Evolutionary conservation across 495 filamentous ascomycete genomes (phyloP), one percentile per base, ranked within the genome.

Genomic region (Talaromyces thailandensis): DNA sequence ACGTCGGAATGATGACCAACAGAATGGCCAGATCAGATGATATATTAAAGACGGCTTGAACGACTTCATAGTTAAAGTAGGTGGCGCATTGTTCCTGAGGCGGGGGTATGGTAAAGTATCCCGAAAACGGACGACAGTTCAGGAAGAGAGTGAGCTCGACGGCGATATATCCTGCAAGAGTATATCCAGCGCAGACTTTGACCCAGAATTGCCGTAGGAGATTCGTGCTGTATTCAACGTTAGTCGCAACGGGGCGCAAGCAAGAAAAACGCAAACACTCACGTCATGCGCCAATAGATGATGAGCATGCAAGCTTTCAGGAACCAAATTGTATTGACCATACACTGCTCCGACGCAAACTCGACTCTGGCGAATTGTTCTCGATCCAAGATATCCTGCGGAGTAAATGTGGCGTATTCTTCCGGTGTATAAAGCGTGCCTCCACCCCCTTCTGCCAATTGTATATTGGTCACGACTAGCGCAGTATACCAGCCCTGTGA

Each of bases 251-350:
- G 26, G 0, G 6, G 31, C 31, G 12, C 11, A 24, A 26, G 35
- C 16, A 62, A 48, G 31, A 21, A 14, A 21, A 50, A 29, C 26
- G 32, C 9, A 28, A 8, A 11, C 11, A 53, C 56, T 29, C 28
- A 72, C 58, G 80, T 76, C 6, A 81, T 65, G 11, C 78, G 74
- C 21, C 71, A 68, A 62, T 81, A 84, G 66, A 83, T 73, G 56
- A 82, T 68, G 7, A 84, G 72, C 71, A 84, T 76, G 66, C 76
- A 82, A n/a, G 65, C 67, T 69, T 84, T 84, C 57, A 81, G 71
- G 1, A 70, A 67, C 65, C 74, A 84, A 28, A 81, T 77, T 18
- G 74, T 67, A 55, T 78, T 76, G 55, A 82, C 68, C 73, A 81
- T 80, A n/a, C 67, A 71, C 63, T 76, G 74, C 67, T 82, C 79